These are phyloP conservation scores for Trichophyton simii DNA, from an alignment of 2,329 filamentous ascomycete species.

Conservation along the genomic window DNA sequence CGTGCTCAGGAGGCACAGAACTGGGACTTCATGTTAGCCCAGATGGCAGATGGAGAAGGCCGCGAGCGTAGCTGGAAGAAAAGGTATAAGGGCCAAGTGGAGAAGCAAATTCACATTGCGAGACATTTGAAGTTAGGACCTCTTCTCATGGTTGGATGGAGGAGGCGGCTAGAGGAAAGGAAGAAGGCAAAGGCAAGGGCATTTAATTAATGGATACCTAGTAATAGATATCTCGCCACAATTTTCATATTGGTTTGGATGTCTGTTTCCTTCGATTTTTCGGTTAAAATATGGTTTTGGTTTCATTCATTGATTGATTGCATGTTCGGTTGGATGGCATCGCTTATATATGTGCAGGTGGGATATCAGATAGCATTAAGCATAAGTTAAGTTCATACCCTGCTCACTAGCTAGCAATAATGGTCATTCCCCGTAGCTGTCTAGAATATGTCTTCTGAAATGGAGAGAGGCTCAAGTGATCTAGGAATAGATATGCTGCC, in stretches of 20 bases:
- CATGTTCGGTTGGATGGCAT: not conserved
- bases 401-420: not conserved
- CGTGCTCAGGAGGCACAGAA: slow-evolving; percentile 22
- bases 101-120: slow-evolving; percentile 11
- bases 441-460: not conserved
- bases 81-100: slow-evolving; percentile 22
- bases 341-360: not conserved
- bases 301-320: not conserved
- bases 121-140: not conserved
- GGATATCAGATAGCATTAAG: not conserved
- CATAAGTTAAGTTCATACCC: not conserved
- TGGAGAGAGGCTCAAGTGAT: not conserved
- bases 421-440: not conserved
- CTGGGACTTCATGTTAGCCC: slow-evolving; percentile 32
- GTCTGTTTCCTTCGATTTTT: not conserved
- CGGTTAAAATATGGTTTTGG: not conserved
- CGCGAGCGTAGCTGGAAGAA: slow-evolving; percentile 25
- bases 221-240: no score
- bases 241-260: not conserved
- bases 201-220: not conserved
- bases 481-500: not conserved
- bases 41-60: slow-evolving; percentile 35
- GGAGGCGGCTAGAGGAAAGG: not conserved
- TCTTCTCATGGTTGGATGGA: not conserved
- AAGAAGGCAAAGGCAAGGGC: slow-evolving; percentile 1